Base-by-base conservation (phyloP, 2,329 filamentous ascomycete genomes). In the Pezizomycotina sp. region DNA sequence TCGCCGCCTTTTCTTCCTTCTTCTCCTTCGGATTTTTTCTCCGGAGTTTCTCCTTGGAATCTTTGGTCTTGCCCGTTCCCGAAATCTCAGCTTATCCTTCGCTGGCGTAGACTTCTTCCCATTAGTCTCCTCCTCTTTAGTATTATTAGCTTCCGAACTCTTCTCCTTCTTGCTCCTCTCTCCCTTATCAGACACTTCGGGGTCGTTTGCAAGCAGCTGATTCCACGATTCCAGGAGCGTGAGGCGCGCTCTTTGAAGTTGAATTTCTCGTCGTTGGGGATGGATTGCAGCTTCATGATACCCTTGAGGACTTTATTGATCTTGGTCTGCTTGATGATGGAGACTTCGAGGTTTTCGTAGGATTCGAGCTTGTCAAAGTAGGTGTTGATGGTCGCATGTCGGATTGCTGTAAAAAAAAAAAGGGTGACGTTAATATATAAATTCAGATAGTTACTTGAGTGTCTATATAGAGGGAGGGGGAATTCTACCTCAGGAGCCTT, bases 231-330 rank as follows among this genome's bases (percentile, higher is more conserved):
- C 73, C n/a, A 95, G 64, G 30, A 98, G 66, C 4, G 68, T 65
- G 47, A 78, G 68, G 82, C 84, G 33, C 89, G 77, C 47, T 74
- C 64, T 62, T 89, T 91, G 69, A 98, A 93, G 36, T 78, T 63
- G 58, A 77, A 91, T 48, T 92, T 79, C 22, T 84, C 79, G 47
- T 98, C 89, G 43, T 75, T 76, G 4, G 84, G 84, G 49, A 98
- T 92, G 3, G 67, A 67, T 27, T 75, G 69, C 6, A 98, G 65
- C 63, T 92, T 93, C 52, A 93, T 64, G 48, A 98, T 89, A 4
- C 77, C 83, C 62, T 91, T 92, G 38, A 98, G 68, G 7, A 98
- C 86, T 63, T 98, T 98, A 71, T 95, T 86, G 59, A 98, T 93
- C 67, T 95, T 98, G 45, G 89, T 98, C 9, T 63, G 65, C 46